phyloP scores from a whole-genome alignment of 306 rosid species.

The Fagus crenata region DNA sequence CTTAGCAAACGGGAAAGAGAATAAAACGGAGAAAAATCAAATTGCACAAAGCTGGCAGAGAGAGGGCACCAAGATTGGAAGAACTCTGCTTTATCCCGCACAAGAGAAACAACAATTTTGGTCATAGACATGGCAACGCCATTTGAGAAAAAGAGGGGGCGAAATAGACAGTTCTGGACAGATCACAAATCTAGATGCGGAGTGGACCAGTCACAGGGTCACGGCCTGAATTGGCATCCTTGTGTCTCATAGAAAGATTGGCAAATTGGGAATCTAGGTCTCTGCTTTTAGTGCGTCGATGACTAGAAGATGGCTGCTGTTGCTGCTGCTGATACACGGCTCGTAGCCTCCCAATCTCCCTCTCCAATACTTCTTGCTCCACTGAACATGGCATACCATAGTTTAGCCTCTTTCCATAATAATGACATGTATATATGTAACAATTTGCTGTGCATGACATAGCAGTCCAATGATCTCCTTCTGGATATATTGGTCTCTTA shows the following conservation, averaged over 20 bases:
- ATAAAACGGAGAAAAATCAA: conserved; percentile 39
- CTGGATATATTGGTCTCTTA: background rate
- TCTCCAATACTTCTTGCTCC: conserved; percentile 99
- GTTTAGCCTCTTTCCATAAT: conserved; percentile 38
- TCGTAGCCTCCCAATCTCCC: conserved; percentile 92
- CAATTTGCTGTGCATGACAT: background rate
- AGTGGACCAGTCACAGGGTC: conserved; percentile 71
- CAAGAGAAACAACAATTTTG: conserved; percentile 37
- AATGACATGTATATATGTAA: background rate
- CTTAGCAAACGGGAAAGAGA: conserved; percentile 42
- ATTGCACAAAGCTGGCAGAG: conserved; percentile 49
- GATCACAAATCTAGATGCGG: conserved; percentile 53
- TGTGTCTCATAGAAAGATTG: conserved; percentile 79
- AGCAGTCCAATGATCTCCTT: background rate
- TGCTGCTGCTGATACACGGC: conserved; percentile 67
- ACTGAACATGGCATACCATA: conserved; percentile 54
- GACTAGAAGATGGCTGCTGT: conserved; percentile 72
- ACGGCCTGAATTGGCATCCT: conserved; percentile 69
- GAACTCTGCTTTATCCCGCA: conserved; percentile 64
- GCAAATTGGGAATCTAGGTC: conserved; percentile 92
- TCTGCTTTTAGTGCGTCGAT: conserved; percentile 79
- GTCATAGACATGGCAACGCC: conserved; percentile 39
- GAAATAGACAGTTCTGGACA: conserved; percentile 37
- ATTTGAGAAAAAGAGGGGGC: conserved; percentile 32
- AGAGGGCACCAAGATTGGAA: conserved; percentile 41